These are phyloP conservation scores for Fusarium agapanthi DNA, from an alignment of 2,329 filamentous ascomycete species.

Conservation along the genomic window DNA sequence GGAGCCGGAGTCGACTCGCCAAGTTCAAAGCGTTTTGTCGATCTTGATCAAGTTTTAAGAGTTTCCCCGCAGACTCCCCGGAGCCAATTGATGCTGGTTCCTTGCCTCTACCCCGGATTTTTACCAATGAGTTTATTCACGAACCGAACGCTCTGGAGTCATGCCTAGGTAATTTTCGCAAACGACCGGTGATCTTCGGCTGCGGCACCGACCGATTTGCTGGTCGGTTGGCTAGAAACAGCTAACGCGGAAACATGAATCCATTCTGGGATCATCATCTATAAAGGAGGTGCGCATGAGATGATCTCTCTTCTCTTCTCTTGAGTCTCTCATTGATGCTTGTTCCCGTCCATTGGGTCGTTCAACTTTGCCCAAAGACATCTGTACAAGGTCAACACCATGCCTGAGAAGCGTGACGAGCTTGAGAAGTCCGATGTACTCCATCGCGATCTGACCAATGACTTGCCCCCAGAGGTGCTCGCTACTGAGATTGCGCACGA, in stretches of 20 bases:
- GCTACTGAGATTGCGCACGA: conserved; percentile 54
- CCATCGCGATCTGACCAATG: not conserved
- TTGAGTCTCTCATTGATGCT: not conserved
- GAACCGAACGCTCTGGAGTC: not conserved
- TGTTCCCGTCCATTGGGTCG: not conserved
- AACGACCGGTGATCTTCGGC: not conserved
- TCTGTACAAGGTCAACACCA: not conserved
- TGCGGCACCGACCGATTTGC: not conserved
- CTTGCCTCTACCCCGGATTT: conserved; percentile 21
- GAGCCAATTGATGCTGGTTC: not conserved
- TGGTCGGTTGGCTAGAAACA: not conserved
- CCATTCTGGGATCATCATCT: not conserved
- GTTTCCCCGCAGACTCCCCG: conserved; percentile 11
- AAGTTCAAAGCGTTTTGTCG: not conserved
- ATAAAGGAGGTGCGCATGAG: not conserved
- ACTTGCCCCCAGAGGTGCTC: conserved; percentile 19
- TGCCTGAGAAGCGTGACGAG: conserved; percentile 5
- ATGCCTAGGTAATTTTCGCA: not conserved
- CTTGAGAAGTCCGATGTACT: conserved; percentile 9
- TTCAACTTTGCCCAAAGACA: not conserved
- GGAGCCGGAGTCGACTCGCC: not conserved
- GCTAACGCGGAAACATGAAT: not conserved
- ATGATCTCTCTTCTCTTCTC: too few relatives aligned
- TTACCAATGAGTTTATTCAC: conserved; percentile 10
- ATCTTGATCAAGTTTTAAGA: not conserved